Evolutionary conservation across 2,329 filamentous ascomycete species (phyloP).

Genomic region (Drechslera avenae): DNA sequence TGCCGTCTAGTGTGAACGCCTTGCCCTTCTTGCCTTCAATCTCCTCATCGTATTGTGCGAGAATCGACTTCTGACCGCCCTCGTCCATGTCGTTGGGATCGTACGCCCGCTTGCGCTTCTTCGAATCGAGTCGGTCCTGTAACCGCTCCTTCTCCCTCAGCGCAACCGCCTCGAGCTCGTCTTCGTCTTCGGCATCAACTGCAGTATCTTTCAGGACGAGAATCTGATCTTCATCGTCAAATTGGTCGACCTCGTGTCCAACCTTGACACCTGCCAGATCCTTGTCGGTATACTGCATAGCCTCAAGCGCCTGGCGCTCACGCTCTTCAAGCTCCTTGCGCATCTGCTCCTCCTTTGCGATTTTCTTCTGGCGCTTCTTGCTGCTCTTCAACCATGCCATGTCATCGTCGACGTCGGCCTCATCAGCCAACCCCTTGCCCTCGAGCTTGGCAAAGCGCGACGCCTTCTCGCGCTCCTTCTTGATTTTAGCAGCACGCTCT

Average conservation of each 20-base stretch:
- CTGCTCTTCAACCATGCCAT: conserved; percentile 85
- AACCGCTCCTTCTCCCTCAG: conserved; percentile 74
- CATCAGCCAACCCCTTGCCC: conserved; percentile 84
- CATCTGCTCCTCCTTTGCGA: conserved; percentile 70
- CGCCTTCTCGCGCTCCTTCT: conserved; percentile 83
- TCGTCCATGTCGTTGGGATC: conserved; percentile 77
- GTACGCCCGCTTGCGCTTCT: conserved; percentile 89
- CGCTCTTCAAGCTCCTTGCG: conserved; percentile 81
- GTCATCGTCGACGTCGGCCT: conserved; percentile 71
- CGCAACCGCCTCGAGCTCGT: conserved; percentile 82
- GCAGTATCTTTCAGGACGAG: conserved; percentile 93
- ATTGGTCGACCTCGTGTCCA: conserved; percentile 80
- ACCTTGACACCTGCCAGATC: conserved; percentile 92
- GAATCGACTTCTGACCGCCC: conserved; percentile 68
- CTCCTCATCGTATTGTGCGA: conserved; percentile 95
- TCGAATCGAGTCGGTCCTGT: conserved; percentile 77
- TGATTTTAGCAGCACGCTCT: conserved; percentile 79
- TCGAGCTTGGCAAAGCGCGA: conserved; percentile 76
- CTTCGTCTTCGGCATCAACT: conserved; percentile 80
- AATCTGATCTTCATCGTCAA: conserved; percentile 85
- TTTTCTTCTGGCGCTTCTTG: conserved; percentile 93
- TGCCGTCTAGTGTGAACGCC: conserved; percentile 81
- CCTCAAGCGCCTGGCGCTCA: conserved; percentile 65
- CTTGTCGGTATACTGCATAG: conserved; percentile 75
- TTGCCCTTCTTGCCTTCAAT: conserved; percentile 89